Evolutionary conservation across 331 rosid species (phyloP), one percentile per base, ranked within the genome.

Genomic region (Quercus lobata): DNA sequence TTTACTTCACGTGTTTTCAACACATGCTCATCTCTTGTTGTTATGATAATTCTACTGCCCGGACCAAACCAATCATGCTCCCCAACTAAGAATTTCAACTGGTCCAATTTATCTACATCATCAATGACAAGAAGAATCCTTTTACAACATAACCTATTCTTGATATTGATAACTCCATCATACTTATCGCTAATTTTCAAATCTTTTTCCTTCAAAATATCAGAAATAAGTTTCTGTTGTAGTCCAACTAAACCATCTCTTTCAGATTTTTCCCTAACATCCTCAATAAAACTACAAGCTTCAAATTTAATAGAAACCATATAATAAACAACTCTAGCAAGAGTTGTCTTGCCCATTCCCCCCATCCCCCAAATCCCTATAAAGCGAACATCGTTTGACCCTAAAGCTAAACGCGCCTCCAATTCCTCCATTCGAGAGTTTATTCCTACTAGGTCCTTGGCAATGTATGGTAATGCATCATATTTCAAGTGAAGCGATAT

Each of bases 321-420:
- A 25, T 25, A 25, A 25, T 25, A 25, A 25, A 75, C 41, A 18
- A 62, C 84, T 32, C 76, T 24, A 7, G 84, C 84, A 4, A 63
- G 57, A 19, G 84, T 58, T 5, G 84, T 74, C 25, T 80, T 80
- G 2, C 84, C 84, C 7, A 75, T 69, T 37, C 84, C 84, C 9
- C 76, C 71, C 4, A 75, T 44, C 69, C 79, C 79, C 68, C 46
- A 56, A 74, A 80, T 74, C 25, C 83, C 83, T 8, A 80, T 54
- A 60, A 74, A 14, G 27, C 19, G n/a, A n/a, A 68, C 29, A 14
- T 46, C 22, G 16, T 52, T 10, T 7, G 60, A 74, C 57, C 56
- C 55, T 37, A 75, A 71, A 27, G 75, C 71, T 24, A 80, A 21
- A 56, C 29, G 71, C 44, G 72, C 57, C 55, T 14, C 14, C 49